phyloP scores from a whole-genome alignment of 2,329 filamentous ascomycete genomes.

The Talaromyces sp. region DNA sequence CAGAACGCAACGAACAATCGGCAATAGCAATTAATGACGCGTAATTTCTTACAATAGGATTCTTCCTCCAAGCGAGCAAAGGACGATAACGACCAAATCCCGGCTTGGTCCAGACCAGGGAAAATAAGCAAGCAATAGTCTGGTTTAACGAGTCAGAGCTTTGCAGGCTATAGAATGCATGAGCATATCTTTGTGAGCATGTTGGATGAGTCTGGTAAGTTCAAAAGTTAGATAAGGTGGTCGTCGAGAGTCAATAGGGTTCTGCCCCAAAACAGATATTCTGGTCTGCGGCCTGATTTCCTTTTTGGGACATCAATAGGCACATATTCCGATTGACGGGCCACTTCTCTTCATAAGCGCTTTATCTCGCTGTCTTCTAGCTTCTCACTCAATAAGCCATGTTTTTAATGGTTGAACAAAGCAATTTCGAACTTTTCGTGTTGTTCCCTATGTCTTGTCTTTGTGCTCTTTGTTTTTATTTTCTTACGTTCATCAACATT shows the following conservation, averaged over 20 bases:
- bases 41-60: background rate
- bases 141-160: background rate
- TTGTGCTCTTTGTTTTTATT: background rate
- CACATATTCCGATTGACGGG: slow-evolving; percentile 6
- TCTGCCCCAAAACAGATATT: background rate
- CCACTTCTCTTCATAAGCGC: slow-evolving; percentile 5
- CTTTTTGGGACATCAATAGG: slow-evolving; percentile 17
- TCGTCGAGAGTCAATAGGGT: background rate
- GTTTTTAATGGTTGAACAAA: slow-evolving; percentile 5
- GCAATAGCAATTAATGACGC: background rate
- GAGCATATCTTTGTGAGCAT: background rate
- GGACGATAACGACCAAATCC: background rate
- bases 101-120: background rate
- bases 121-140: background rate
- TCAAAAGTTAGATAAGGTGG: slow-evolving; percentile 8
- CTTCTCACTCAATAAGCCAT: slow-evolving; percentile 9
- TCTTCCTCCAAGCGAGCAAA: slow-evolving; percentile 2
- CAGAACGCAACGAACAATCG: background rate
- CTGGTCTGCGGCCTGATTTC: slow-evolving; percentile 9
- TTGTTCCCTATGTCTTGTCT: background rate
- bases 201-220: background rate
- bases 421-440: background rate
- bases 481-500: background rate
- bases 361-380: background rate
- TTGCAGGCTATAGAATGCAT: background rate